Percentiles rank a stretch among this genome's conserved stretches.
Conservation (phyloP, 805 yeast species). For the Myxozyma monticola region DNA sequence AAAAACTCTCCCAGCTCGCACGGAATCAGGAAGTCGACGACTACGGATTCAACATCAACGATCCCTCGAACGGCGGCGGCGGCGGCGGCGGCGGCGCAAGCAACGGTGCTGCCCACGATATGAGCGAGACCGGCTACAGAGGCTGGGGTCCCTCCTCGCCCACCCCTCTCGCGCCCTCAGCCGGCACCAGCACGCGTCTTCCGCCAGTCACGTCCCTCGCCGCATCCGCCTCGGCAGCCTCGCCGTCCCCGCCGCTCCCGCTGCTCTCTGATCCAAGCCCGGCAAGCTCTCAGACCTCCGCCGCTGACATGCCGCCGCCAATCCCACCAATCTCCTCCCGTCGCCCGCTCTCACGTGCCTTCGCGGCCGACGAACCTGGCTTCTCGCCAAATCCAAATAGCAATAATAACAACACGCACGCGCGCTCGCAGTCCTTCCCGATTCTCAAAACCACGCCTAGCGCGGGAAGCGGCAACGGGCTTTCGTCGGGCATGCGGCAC, state of each 20-base stretch:
- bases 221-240: not conserved
- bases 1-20: not conserved
- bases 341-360: slow-evolving; percentile 7
- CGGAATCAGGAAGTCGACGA: slow-evolving; percentile 20
- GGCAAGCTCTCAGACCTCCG: not conserved
- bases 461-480: not conserved
- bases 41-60: slow-evolving; percentile 16
- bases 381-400: not conserved
- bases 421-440: no score
- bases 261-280: not conserved
- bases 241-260: slow-evolving; percentile 1
- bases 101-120: slow-evolving; percentile 6
- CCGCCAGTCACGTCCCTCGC: not conserved
- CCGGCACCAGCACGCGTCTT: not conserved
- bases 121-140: slow-evolving; percentile 19
- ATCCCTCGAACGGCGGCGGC: slow-evolving; percentile 2
- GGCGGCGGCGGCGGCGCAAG: slow-evolving; percentile 3
- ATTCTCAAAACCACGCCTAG: not conserved
- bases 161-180: not conserved
- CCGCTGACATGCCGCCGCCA: slow-evolving; percentile 7
- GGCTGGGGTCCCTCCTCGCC: slow-evolving; percentile 29
- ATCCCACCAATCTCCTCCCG: slow-evolving; percentile 21
- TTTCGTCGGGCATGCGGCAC: not conserved
- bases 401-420: no score
- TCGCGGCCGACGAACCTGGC: not conserved